Base-by-base conservation (phyloP, 495 filamentous ascomycete species). In the Xylaria longipes region DNA sequence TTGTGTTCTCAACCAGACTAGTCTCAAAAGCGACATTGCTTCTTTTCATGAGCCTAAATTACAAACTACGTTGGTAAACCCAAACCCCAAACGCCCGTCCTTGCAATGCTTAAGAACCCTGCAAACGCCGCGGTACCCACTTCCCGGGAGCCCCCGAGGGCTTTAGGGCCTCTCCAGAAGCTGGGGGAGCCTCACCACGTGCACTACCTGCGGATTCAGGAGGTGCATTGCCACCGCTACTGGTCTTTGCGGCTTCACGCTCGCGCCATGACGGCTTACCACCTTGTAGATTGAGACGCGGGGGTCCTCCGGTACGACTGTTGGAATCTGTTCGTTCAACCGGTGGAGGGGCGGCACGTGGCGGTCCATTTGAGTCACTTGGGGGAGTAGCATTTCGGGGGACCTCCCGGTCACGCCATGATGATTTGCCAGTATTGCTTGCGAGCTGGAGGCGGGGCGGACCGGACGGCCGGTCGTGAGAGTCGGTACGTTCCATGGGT, bases 241-340 rank as follows among this genome's bases (percentile, higher is more conserved):
- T 79, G 67, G 82, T 80, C 81, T 88, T 94, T 72, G 89, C 89
- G 57, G 91, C 92, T 80, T 93, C 84, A 56, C 93, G 88, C n/a
- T 97, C 94, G 82, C 94, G 91, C 94, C 94, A 97, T 76, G 86
- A 89, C 43, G 89, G 82, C 80, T 89, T 90, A 76, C 79, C 84
- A 69, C 43, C 14, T 35, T 87, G 84, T 68, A 97, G 85, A 69
- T 86, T 84, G 78, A 97, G 86, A 71, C 89, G 89, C 27, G 94
- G 93, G 63, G 91, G 89, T 27, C 85, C 88, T 43, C 76, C 68
- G 35, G 86, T 82, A 52, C 87, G 83, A 68, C 90, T 90, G 73
- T 85, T 80, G 71, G 87, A 86, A 54, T 88, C 86, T 57, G 85
- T 81, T 41, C 86, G 86, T 74, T 83, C 82, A 70, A 82, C 76